Conservation (phyloP, 192 early-diverging fungal species). For the Geosiphon pyriformis region DNA sequence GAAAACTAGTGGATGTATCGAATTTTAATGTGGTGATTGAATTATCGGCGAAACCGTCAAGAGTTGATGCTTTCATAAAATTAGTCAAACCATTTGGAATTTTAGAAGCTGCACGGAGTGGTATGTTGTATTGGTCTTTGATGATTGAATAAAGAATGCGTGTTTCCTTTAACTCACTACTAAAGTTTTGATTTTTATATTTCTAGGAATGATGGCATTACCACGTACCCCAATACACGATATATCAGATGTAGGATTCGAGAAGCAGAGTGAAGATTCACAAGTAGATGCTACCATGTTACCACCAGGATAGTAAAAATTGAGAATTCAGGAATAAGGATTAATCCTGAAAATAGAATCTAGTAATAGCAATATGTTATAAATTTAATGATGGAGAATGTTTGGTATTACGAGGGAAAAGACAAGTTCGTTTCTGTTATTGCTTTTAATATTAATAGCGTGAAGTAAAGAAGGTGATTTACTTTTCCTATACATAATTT, state of each 20-base stretch:
- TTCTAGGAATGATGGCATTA: conserved; percentile 89
- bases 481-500: too few species aligned
- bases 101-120: conserved; percentile 88
- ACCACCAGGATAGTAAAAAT: conserved; percentile 73
- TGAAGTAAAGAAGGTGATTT: too few species aligned
- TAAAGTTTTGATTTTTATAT: too few species aligned
- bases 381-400: not conserved
- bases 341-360: not conserved
- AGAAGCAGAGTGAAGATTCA: conserved; percentile 51
- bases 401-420: too few species aligned
- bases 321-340: not conserved
- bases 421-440: too few species aligned
- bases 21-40: conserved; percentile 81
- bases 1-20: conserved; percentile 82
- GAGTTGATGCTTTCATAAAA: conserved; percentile 89
- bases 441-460: too few species aligned
- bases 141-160: too few species aligned
- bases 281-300: conserved; percentile 86
- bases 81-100: conserved; percentile 93
- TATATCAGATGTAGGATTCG: conserved; percentile 58
- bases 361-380: not conserved
- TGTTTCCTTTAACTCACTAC: too few species aligned
- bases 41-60: conserved; percentile 78
- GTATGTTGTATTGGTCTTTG: too few species aligned
- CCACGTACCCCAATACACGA: conserved; percentile 83